phyloP scores from a whole-genome alignment of 495 filamentous ascomycete species.

The Penicillium nucicola region DNA sequence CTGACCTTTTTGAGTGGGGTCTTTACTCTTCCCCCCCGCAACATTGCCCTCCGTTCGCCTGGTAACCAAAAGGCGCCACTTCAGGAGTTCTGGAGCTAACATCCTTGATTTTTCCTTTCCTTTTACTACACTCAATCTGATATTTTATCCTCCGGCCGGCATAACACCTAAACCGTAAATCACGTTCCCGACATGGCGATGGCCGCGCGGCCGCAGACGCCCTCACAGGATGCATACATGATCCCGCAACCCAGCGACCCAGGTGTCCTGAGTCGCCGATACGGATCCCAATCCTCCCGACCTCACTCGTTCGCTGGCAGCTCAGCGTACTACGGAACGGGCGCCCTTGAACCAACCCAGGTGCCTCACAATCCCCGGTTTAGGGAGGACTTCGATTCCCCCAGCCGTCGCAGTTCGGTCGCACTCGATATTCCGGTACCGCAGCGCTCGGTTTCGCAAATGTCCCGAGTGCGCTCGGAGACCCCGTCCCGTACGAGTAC shows the following conservation, averaged over 20 bases:
- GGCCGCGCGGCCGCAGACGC: slow-evolving; percentile 43
- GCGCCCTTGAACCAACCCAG: slow-evolving; percentile 40
- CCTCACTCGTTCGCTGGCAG: slow-evolving; percentile 39
- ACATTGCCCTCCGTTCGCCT: slow-evolving; percentile 20
- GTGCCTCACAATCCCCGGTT: slow-evolving; percentile 52
- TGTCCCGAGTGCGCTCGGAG: slow-evolving; percentile 48
- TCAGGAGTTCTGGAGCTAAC: not conserved
- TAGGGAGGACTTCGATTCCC: slow-evolving; percentile 69
- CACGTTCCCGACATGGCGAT: slow-evolving; percentile 36
- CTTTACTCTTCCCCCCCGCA: slow-evolving; percentile 20
- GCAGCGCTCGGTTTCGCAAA: slow-evolving; percentile 50
- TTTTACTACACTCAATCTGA: slow-evolving; percentile 5
- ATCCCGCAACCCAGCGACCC: slow-evolving; percentile 29
- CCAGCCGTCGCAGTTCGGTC: slow-evolving; percentile 60
- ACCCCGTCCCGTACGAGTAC: slow-evolving; percentile 71
- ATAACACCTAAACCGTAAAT: slow-evolving; percentile 2
- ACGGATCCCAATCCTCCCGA: slow-evolving; percentile 30
- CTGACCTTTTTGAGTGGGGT: slow-evolving; percentile 7
- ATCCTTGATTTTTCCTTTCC: slow-evolving; percentile 11
- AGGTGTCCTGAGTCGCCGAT: slow-evolving; percentile 27
- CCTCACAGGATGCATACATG: slow-evolving; percentile 40
- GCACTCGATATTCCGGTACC: slow-evolving; percentile 48
- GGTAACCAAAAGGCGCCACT: slow-evolving; percentile 23
- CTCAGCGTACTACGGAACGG: slow-evolving; percentile 37
- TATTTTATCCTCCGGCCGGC: slow-evolving; percentile 3